A percentile compares a stretch with the other conserved stretches of the same genome.
phyloP scores from a whole-genome alignment of 495 filamentous ascomycete species.

The Aspergillus affinis region DNA sequence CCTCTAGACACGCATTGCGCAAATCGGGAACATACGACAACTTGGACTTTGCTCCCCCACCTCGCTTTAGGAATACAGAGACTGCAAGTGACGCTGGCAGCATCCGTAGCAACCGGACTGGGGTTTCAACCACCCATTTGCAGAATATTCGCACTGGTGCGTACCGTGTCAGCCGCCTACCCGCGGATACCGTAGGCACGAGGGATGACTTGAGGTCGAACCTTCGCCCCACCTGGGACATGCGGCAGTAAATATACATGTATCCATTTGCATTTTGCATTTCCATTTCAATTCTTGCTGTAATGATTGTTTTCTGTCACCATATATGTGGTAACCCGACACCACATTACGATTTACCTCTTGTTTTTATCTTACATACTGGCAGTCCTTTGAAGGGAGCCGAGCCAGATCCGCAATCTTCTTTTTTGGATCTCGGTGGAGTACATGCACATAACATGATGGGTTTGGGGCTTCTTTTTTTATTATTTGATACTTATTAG shows the following conservation, averaged over 20 bases:
- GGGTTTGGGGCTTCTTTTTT: not conserved
- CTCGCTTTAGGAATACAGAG: slow-evolving; percentile 74
- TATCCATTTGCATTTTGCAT: not conserved
- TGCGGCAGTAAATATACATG: slow-evolving; percentile 41
- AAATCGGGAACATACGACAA: slow-evolving; percentile 88
- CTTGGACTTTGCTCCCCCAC: slow-evolving; percentile 93
- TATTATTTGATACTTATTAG: not conserved
- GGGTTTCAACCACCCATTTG: slow-evolving; percentile 68
- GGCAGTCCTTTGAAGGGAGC: slow-evolving; percentile 25
- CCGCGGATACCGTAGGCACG: slow-evolving; percentile 78
- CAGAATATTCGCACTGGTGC: slow-evolving; percentile 83
- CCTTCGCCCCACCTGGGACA: slow-evolving; percentile 78
- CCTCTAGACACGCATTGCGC: slow-evolving; percentile 70
- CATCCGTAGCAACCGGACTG: slow-evolving; percentile 81
- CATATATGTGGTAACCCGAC: slow-evolving; percentile 30
- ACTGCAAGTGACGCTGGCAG: slow-evolving; percentile 80
- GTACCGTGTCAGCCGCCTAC: slow-evolving; percentile 85
- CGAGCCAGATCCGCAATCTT: slow-evolving; percentile 8
- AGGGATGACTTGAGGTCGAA: slow-evolving; percentile 65
- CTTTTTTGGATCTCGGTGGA: not conserved
- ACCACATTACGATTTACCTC: slow-evolving; percentile 34
- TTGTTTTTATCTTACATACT: slow-evolving; percentile 21
- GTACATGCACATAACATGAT: too few species aligned
- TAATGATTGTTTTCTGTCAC: slow-evolving; percentile 36
- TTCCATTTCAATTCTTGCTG: slow-evolving; percentile 17